Evolutionary conservation across 805 yeast species (phyloP), one percentile per base, ranked within the genome.

Genomic region (Lipomyces sp.): DNA sequence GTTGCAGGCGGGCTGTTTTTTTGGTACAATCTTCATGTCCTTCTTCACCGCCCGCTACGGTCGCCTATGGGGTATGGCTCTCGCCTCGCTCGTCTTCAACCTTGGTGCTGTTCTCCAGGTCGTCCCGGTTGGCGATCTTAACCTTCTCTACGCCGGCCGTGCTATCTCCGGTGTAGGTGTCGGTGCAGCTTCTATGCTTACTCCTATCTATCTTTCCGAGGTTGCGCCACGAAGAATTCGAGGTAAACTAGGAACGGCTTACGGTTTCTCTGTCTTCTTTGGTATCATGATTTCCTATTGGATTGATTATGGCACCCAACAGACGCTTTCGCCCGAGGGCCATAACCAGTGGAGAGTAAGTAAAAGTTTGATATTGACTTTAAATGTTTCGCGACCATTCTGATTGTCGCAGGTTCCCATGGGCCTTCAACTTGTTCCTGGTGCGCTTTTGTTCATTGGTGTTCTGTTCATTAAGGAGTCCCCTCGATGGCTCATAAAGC

Each of bases 131-230:
- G 34, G 59, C 53, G 34, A 35, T 10, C 69, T 81, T 13, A 62
- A 55, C n/a, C 82, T 42, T 70, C 80, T 59, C 56, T 69, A 69
- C 56, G 73, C 65, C 45, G 94, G 94, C 0, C 80, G 94, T 65
- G 81, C 85, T 37, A 75, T 87, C 39, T 84, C 89, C 15, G 93
- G 93, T n/a, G 72, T 87, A 33, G 92, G 89, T 7, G 87, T 90
- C 32, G 95, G 95, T 15, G 83, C 84, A 34, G 88, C 90, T 4
- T 84, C 92, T 0, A 89, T 88, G 72, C 80, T 87, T 53, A 86
- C 87, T 2, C 94, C 89, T 0, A 80, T 85, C 15, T 85, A 83
- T 73, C 77, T 85, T 13, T 81, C 86, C 32, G 89, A 86, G 73
- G 77, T 84, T 34, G 79, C 80, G 2, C 77, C 77, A 3, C 73